Evolutionary conservation across 306 rosid genomes (phyloP), one percentile per base, ranked within the genome.

Genomic region (Cicer pinnatifidum): DNA sequence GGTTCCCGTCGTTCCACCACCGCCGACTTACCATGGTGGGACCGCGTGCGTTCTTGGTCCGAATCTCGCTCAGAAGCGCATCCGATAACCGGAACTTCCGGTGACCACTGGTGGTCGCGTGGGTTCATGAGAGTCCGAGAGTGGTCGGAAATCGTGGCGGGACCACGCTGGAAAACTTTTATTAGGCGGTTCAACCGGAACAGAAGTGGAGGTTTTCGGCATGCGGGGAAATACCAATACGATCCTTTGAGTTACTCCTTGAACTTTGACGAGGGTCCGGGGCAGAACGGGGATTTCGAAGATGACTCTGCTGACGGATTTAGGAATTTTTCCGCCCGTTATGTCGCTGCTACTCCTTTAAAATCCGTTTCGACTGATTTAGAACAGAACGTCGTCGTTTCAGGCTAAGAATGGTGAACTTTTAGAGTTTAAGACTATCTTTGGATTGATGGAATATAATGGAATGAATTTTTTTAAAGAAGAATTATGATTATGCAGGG

Each of bases 121-220:
- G 96, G 97, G 0, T 0, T 91, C 73, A 79, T 75, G 88, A 91
- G 86, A 68, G 63, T 86, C 41, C 90, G 97, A 9, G 93, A 94
- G 85, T 85, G 95, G 96, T 89, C 97, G 5, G 99, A 91, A 90
- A 85, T 94, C 60, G 96, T 82, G 16, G 99, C 99, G 6, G 99
- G 99, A 0, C 99, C 97, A 0, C 89, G 81, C 64, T 94, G 99
- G 99, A 94, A 94, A 84, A 94, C 99, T 7, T 91, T 94, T 80
- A 89, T 94, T 4, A 89, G 97, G 9, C 78, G 96, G 12, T 89
- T 94, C 35, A 94, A 87, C 53, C 47, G 99, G 45, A 89, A 16
- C 83, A 76, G 75, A 5, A 88, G 89, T 69, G 71, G 82, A 7
- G 39, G 69, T 6, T 17, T 58, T 20, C 81, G 87, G 73, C 89